Conservation (phyloP, 1,284 basidiomycete genomes). For the Tilletia setariae region DNA sequence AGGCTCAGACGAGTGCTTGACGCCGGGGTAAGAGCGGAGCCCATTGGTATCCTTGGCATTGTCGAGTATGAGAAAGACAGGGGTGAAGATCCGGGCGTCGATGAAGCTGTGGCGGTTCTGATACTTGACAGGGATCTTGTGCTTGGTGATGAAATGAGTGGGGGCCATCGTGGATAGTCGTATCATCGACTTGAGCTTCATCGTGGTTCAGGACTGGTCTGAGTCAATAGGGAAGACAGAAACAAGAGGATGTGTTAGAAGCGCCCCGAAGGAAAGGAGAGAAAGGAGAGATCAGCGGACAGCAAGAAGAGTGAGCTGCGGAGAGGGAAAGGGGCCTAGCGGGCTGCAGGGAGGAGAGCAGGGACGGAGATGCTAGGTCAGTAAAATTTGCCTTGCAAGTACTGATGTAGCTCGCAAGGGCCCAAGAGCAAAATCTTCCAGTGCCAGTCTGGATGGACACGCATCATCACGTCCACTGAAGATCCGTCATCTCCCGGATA, state of each 20-base stretch:
- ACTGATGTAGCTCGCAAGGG: too few relatives aligned
- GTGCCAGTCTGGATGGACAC: too few relatives aligned
- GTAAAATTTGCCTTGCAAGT: too few relatives aligned
- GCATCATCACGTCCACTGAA: too few relatives aligned
- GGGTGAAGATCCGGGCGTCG: constrained; percentile 33
- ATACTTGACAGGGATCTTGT: constrained; percentile 25
- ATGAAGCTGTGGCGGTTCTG: constrained; percentile 33
- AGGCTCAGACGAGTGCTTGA: constrained; percentile 29
- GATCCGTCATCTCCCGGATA: too few relatives aligned
- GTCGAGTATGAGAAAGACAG: constrained; percentile 34
- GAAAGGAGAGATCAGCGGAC: neutral
- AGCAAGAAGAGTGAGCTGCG: neutral
- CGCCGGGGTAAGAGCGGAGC: constrained; percentile 30
- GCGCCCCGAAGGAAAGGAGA: neutral
- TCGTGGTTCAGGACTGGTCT: neutral
- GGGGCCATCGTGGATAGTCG: constrained; percentile 27
- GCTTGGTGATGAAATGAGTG: constrained; percentile 33
- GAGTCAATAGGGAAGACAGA: neutral
- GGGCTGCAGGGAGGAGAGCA: neutral
- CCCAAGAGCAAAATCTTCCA: too few relatives aligned
- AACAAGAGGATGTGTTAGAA: neutral
- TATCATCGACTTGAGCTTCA: constrained; percentile 11
- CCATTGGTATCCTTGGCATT: constrained; percentile 30
- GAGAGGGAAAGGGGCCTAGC: neutral
- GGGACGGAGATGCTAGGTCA: neutral